These are phyloP conservation scores for Urostyla sp. DNA, from an alignment of 73 alveolate genomes.

Conservation along the genomic window DNA sequence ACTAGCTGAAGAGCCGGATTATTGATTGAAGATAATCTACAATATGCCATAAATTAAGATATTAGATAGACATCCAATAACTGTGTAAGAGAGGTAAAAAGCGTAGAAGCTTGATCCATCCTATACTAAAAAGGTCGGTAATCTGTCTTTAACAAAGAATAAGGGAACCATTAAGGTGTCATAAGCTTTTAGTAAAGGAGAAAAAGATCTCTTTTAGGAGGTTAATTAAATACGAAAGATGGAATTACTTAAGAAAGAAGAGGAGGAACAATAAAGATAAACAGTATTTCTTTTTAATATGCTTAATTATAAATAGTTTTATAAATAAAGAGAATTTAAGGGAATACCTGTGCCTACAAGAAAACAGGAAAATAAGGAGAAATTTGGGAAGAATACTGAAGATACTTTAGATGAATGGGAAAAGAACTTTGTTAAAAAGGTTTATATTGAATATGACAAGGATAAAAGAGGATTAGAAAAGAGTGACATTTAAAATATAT, in stretches of 20 bases:
- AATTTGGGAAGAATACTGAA: slow-evolving; percentile 81
- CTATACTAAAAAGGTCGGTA: slow-evolving; percentile 65
- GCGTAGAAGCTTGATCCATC: slow-evolving; percentile 80
- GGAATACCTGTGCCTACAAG: slow-evolving; percentile 64
- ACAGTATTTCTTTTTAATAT: slow-evolving; percentile 1
- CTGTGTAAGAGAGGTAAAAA: slow-evolving; percentile 88
- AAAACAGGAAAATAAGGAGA: slow-evolving; percentile 76
- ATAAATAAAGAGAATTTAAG: slow-evolving; percentile 62
- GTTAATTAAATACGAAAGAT: slow-evolving; percentile 73
- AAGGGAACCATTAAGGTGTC: slow-evolving; percentile 38
- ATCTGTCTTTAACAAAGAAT: slow-evolving; percentile 23
- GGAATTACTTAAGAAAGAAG: slow-evolving; percentile 63
- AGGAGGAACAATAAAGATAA: slow-evolving; percentile 56
- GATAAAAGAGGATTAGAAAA: slow-evolving; percentile 88
- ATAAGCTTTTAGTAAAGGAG: slow-evolving; percentile 86
- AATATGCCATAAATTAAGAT: slow-evolving; percentile 86
- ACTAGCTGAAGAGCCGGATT: slow-evolving; percentile 97
- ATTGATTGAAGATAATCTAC: slow-evolving; percentile 91
- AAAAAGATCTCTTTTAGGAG: slow-evolving; percentile 88
- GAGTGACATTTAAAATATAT: slow-evolving; percentile 81
- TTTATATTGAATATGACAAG: slow-evolving; percentile 89
- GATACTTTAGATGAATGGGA: slow-evolving; percentile 95
- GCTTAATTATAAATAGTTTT: slow-evolving; percentile 16
- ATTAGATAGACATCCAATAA: slow-evolving; percentile 92
- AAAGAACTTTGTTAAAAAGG: slow-evolving; percentile 86